phyloP scores from a whole-genome alignment of 495 filamentous ascomycete genomes.

The Aspergillus funiculosus region DNA sequence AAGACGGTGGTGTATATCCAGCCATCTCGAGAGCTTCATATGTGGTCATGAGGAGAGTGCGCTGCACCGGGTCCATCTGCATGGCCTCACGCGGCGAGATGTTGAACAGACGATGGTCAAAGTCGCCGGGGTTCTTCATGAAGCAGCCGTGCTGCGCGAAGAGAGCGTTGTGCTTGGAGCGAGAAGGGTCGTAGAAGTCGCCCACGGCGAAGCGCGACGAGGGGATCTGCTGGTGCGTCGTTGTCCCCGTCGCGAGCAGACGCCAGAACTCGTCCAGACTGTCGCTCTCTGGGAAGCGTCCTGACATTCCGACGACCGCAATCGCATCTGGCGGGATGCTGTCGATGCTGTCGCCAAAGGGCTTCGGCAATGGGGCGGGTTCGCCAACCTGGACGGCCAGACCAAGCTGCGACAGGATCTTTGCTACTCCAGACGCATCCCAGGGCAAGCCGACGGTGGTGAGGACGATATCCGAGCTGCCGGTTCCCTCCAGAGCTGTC shows the following conservation, averaged over 20 bases:
- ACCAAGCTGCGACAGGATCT: too few species aligned
- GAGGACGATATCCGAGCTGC: too few species aligned
- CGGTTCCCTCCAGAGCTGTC: too few species aligned
- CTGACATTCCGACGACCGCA: too few species aligned
- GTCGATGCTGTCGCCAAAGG: not conserved
- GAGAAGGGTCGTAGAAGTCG: slow-evolving; percentile 4
- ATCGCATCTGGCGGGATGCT: too few species aligned
- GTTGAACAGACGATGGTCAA: slow-evolving; percentile 10
- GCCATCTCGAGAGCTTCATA: slow-evolving; percentile 78
- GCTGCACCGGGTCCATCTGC: slow-evolving; percentile 74
- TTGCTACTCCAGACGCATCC: too few species aligned
- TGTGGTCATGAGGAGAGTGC: slow-evolving; percentile 62
- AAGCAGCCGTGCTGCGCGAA: slow-evolving; percentile 8
- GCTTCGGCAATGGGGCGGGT: not conserved
- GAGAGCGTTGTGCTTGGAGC: not conserved
- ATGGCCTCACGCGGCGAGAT: slow-evolving; percentile 27
- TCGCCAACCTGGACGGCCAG: not conserved
- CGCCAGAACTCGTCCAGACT: too few species aligned
- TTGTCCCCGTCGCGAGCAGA: too few species aligned
- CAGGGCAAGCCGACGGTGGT: too few species aligned
- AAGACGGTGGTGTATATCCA: slow-evolving; percentile 30
- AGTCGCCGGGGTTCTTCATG: slow-evolving; percentile 4
- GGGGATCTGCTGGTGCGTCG: too few species aligned
- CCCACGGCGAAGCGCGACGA: not conserved
- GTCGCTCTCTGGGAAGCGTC: too few species aligned